Evolutionary conservation across 1,284 basidiomycete species (phyloP).

Genomic region (Lignosus rhinocerotis): DNA sequence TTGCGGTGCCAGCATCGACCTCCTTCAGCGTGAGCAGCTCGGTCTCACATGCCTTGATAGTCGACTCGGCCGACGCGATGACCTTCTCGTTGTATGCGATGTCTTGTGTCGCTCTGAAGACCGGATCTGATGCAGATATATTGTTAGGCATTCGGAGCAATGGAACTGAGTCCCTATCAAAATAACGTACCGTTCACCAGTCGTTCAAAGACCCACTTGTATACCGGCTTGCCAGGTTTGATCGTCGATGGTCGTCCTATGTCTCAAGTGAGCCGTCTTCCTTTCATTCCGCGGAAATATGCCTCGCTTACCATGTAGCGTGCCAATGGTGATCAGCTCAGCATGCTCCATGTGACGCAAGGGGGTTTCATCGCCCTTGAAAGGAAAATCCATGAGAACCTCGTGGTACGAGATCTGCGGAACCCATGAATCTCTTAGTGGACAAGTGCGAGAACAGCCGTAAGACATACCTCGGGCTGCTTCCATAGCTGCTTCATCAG

Average conservation of each 20-base stretch:
- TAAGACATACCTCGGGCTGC: constrained; percentile 61
- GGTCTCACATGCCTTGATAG: constrained; percentile 71
- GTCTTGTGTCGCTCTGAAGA: constrained; percentile 84
- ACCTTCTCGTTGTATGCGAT: constrained; percentile 77
- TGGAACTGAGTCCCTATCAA: not conserved
- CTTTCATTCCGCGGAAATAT: not conserved
- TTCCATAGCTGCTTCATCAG: constrained; percentile 77
- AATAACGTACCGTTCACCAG: constrained; percentile 67
- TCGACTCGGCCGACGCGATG: constrained; percentile 66
- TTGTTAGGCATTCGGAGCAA: not conserved
- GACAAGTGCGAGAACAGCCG: not conserved
- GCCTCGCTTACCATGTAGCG: constrained; percentile 60
- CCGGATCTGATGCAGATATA: constrained; percentile 51
- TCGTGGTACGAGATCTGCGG: constrained; percentile 80
- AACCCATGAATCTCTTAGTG: constrained; percentile 4
- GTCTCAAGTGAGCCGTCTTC: not conserved
- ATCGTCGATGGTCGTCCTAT: constrained; percentile 84
- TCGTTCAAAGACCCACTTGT: constrained; percentile 81
- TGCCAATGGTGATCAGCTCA: constrained; percentile 83
- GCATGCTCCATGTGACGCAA: constrained; percentile 88
- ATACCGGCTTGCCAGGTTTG: constrained; percentile 88
- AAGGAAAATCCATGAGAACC: constrained; percentile 81
- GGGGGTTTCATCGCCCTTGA: constrained; percentile 87
- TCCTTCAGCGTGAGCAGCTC: constrained; percentile 72
- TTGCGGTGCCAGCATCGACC: constrained; percentile 52